A percentile compares a stretch with the other conserved stretches of the same genome.
These are phyloP conservation scores for Rhodomyrtus tomentosa DNA, from an alignment of 345 rosid species.

Conservation along the genomic window DNA sequence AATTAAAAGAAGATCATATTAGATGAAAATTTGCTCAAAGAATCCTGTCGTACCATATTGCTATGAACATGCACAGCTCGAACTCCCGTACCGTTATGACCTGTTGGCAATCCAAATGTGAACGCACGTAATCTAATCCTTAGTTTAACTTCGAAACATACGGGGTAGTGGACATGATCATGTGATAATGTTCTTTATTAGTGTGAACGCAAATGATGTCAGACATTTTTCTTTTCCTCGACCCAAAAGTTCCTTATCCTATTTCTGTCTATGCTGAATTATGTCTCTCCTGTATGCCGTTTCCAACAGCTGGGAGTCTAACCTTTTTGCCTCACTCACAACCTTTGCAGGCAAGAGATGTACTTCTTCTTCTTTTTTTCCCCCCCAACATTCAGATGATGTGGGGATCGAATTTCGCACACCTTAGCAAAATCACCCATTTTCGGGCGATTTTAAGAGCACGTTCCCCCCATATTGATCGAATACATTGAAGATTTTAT, in stretches of 20 bases:
- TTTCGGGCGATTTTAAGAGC: neutral
- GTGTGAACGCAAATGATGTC: neutral
- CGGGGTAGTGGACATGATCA: neutral
- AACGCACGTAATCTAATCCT: neutral
- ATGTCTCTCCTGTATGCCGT: neutral
- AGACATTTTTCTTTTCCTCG: neutral
- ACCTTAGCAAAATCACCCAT: neutral
- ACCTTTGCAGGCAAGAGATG: neutral
- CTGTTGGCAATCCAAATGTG: neutral
- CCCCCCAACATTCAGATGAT: neutral
- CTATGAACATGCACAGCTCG: neutral
- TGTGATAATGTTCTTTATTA: neutral
- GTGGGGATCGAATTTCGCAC: neutral
- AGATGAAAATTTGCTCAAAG: neutral
- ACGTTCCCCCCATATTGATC: neutral
- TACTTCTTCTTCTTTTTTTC: neutral
- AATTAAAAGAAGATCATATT: neutral
- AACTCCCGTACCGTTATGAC: neutral
- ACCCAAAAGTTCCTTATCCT: neutral
- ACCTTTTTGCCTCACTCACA: neutral
- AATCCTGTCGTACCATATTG: neutral
- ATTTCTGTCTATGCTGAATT: neutral
- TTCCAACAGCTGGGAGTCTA: neutral
- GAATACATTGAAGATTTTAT: neutral
- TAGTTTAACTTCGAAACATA: neutral